These are phyloP conservation scores for Penicillium griseofulvum DNA, from an alignment of 2,329 filamentous ascomycete genomes.

Conservation along the genomic window DNA sequence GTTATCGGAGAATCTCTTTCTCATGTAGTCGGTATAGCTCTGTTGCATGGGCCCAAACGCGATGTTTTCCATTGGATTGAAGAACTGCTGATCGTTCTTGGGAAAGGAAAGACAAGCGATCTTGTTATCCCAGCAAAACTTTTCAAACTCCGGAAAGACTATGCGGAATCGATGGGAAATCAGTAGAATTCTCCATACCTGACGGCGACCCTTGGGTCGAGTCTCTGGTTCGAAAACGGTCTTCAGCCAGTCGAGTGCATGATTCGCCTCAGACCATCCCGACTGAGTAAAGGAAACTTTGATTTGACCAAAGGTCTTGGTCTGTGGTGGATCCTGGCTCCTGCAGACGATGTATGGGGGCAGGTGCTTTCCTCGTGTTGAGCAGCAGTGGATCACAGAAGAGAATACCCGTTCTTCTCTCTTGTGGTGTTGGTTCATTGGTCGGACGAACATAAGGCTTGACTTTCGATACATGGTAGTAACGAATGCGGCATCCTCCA, in stretches of 20 bases:
- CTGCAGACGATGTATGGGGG: neutral
- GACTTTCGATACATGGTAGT: neutral
- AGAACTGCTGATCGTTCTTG: neutral
- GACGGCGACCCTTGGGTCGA: neutral
- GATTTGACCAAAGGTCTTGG: neutral
- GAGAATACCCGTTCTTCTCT: neutral
- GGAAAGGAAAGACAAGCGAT: neutral
- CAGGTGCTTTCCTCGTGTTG: neutral
- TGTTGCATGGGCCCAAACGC: neutral
- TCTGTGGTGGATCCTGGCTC: neutral
- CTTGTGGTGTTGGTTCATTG: neutral
- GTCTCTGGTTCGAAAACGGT: neutral
- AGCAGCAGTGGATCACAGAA: slow-evolving; percentile 1
- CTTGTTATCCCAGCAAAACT: neutral
- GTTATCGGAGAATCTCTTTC: neutral
- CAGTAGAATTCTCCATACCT: neutral
- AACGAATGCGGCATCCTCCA: neutral
- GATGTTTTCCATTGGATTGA: neutral
- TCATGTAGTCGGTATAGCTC: neutral
- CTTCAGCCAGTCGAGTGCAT: neutral
- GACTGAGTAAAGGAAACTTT: neutral
- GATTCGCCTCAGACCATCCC: neutral
- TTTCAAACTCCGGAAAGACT: neutral
- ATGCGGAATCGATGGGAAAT: neutral
- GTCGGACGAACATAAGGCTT: neutral